Evolutionary conservation across 2,329 filamentous ascomycete species (phyloP), one percentile per base, ranked within the genome.

Genomic region (Cladosporium cucumerinum): DNA sequence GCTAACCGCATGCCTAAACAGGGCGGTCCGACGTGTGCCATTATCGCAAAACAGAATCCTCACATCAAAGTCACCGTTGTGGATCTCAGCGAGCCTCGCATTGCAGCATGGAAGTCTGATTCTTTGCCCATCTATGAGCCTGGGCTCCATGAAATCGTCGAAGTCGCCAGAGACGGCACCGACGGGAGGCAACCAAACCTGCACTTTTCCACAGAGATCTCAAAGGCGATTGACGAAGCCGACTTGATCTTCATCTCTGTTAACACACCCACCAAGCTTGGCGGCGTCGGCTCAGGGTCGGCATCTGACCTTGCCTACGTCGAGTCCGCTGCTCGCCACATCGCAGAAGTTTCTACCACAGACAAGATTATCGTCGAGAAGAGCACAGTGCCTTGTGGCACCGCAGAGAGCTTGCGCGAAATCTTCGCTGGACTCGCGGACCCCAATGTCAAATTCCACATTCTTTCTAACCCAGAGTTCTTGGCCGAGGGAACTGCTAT

Each of bases 401-500:
- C 90, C n/a, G 60, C 60, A n/a, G 60, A 62, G 60, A 62, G 60
- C 60, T 55, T 62, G 36, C 60, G 60, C 49, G 60, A 62, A n/a
- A 62, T 62, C n/a, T 62, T 62, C 12, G 49, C 32, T 23, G 60
- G 60, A 12, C 60, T 62, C 28, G 60, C 60, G 21, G 60, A 62
- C 34, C 60, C 60, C 2, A 62, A 46, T 28, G 60, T 87, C n/a
- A 82, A 84, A 66, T 92, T 93, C 73, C 88, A 92, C 73, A 86
- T 93, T 61, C 83, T 93, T 26, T 92, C 89, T 49, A 93, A 93
- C 77, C 90, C 90, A 5, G 90, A 93, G 75, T 93, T 93, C 73
- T 80, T 93, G 34, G 88, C 90, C 34, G 90, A 90, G 68, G 90
- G 90, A 59, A 91, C 89, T 8, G 90, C 90, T 5, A 84, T 93